Evolutionary conservation across 23 red algal species (phyloP), one percentile per base, ranked within the genome.

Genomic region (Agarophyton chilense): DNA sequence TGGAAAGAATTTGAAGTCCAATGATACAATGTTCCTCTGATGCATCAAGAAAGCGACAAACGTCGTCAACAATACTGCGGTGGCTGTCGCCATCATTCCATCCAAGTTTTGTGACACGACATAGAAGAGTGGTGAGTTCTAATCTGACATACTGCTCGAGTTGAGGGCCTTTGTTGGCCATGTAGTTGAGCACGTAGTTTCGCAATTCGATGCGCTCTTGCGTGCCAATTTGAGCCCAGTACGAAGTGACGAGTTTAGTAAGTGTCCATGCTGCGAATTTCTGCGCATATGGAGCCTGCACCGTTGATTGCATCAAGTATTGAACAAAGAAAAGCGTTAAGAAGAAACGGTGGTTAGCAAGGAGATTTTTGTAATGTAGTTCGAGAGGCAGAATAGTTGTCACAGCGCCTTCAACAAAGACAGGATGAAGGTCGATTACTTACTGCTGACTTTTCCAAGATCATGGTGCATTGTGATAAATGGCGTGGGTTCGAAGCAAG

Each of bases 1-100:
- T 43, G 21, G 82, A 28, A 35, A 95, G 76, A 29, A 95, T 52
- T 52, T 84, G 78, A 19, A 95, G 86, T 4, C 76, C 93, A 36
- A 95, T 90, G 14, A 85, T 76, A 51, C 93, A 95, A 44, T 95
- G 93, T 70, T 89, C 86, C 49, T 95, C 85, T 16, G 85, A 90
- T 12, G 93, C 93, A 72, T 90, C 93, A 25, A 95, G 82, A 55
- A 95, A 95, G 74, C 81, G 68, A 24, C 64, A 51, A 45, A 95
- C 67, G n/a, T 95, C 93, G 33, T 95, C 93, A 51, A 95, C 85
- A n/a, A 90, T 91, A 11, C 72, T 53, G 25, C 87, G 68, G 50
- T 90, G 68, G 24, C 75, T 74, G 3, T 79, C 84, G 19, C 87
- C 93, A 67, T 89, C 86, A 35, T 42, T 86, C 93, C 93, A 95